Conservation (phyloP, 2,329 filamentous ascomycete species). For the Fusarium chaquense region DNA sequence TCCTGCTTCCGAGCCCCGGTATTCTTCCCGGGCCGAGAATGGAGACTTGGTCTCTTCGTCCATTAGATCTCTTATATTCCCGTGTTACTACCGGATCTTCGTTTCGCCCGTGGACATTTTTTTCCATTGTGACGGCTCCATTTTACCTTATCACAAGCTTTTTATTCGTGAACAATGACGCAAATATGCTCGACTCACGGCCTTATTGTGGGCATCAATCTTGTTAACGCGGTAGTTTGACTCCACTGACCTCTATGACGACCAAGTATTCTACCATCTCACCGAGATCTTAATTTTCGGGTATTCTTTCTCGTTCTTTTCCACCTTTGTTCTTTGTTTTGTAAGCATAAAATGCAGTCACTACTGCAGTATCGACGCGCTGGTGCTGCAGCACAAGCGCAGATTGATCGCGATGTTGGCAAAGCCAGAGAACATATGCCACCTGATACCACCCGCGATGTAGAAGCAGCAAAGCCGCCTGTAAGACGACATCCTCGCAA, state of each 20-base stretch:
- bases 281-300: neutral
- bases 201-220: neutral
- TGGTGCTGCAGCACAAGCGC: conserved; percentile 36
- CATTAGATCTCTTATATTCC: conserved; percentile 2
- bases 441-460: neutral
- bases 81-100: conserved; percentile 6
- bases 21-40: conserved; percentile 10
- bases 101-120: neutral
- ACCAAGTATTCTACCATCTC: neutral
- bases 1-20: neutral
- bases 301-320: neutral
- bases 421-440: conserved; percentile 8
- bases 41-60: neutral
- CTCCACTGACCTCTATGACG: conserved; percentile 18
- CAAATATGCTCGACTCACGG: neutral
- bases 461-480: conserved; percentile 1
- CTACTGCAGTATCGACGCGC: conserved; percentile 36
- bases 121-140: conserved; percentile 18
- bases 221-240: conserved; percentile 1
- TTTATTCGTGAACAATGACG: conserved; percentile 15
- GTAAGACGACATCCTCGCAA: neutral
- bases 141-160: conserved; percentile 21
- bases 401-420: conserved; percentile 38
- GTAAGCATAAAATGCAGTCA: conserved; percentile 30
- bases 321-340: neutral